Conservation (phyloP, 1,284 basidiomycete genomes). For the Trichosporon inkin region DNA sequence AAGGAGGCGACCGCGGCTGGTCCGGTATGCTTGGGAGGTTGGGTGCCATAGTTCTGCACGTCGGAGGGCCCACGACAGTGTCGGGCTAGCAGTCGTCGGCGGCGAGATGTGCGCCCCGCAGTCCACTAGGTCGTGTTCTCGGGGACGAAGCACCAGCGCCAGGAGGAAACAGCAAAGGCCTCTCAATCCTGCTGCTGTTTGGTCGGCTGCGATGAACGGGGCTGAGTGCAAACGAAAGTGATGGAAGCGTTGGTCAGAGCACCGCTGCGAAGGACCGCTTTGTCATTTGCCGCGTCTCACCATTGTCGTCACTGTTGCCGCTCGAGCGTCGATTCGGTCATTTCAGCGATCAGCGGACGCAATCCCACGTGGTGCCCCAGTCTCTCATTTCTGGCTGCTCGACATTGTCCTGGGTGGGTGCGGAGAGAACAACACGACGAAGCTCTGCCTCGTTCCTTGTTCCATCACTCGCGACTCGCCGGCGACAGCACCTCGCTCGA, state of each 20-base stretch:
- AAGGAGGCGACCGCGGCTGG: background rate
- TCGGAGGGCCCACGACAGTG: background rate
- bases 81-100: background rate
- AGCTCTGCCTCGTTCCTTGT: slow-evolving; percentile 2
- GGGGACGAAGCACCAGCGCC: no score
- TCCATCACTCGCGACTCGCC: background rate
- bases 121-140: background rate
- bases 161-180: no score
- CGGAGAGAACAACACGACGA: background rate
- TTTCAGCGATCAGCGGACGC: slow-evolving; percentile 2
- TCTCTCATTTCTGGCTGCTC: background rate
- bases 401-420: background rate
- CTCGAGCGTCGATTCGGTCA: slow-evolving; percentile 7
- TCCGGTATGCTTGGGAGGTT: background rate
- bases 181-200: no score
- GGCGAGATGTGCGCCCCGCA: background rate
- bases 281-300: background rate
- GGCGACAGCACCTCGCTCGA: background rate
- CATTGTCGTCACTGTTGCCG: slow-evolving; percentile 5
- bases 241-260: slow-evolving; percentile 4
- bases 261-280: background rate
- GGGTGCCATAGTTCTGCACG: background rate
- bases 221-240: background rate
- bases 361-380: slow-evolving; percentile 1
- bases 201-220: background rate